These are phyloP conservation scores for Drechslerella dactyloides DNA, from an alignment of 2,329 filamentous ascomycete genomes.

Conservation along the genomic window DNA sequence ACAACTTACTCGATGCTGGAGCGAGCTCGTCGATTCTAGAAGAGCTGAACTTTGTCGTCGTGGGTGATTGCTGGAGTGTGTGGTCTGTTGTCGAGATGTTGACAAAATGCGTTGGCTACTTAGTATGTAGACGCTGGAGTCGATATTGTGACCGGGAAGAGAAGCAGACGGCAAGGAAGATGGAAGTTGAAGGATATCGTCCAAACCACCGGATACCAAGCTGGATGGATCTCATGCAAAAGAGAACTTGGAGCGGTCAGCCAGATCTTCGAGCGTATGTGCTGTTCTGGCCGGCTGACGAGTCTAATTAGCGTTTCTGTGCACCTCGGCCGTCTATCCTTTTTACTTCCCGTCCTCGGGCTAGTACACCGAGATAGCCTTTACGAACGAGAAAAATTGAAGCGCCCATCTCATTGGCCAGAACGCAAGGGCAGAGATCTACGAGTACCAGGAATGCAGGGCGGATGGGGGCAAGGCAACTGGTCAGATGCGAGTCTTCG, in stretches of 20 bases:
- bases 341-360: constrained; percentile 24
- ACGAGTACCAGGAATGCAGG: constrained; percentile 20
- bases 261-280: too few species aligned
- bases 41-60: too few species aligned
- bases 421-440: constrained; percentile 34
- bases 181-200: constrained; percentile 14
- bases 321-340: constrained; percentile 10
- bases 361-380: constrained; percentile 33
- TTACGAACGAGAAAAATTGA: constrained; percentile 20
- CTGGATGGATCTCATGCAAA: too few species aligned
- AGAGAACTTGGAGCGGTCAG: too few species aligned
- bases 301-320: constrained; percentile 31
- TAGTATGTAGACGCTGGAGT: too few species aligned
- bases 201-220: not conserved
- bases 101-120: too few species aligned
- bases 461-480: constrained; percentile 19
- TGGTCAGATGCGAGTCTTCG: constrained; percentile 6
- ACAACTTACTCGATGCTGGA: too few species aligned
- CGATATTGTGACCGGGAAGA: too few species aligned
- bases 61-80: too few species aligned
- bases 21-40: too few species aligned
- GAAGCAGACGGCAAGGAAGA: too few species aligned
- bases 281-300: constrained; percentile 2
- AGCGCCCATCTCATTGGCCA: constrained; percentile 21
- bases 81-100: too few species aligned